Percentiles rank a stretch among this genome's conserved stretches.
Evolutionary conservation across 495 filamentous ascomycete genomes (phyloP).

Genomic region (Talaromyces trachyspermus): DNA sequence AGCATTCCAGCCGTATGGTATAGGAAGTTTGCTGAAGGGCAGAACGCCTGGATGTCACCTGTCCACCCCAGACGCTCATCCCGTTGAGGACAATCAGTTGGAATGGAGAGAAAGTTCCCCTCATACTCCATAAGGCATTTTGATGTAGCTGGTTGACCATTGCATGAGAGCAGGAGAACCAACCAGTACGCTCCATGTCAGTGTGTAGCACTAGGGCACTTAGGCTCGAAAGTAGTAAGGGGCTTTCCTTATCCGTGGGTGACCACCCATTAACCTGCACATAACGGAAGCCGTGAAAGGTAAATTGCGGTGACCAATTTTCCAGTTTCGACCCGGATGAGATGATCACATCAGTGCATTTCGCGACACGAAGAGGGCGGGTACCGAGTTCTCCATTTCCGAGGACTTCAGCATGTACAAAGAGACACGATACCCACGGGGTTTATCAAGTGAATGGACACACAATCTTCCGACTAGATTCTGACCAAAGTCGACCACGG

Average conservation of each 20-base stretch:
- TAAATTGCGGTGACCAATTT: slow-evolving; percentile 30
- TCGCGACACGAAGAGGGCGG: slow-evolving; percentile 36
- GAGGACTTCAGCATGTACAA: slow-evolving; percentile 43
- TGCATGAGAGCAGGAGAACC: slow-evolving; percentile 38
- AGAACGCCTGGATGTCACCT: slow-evolving; percentile 44
- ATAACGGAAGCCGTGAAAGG: slow-evolving; percentile 51
- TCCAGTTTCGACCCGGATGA: slow-evolving; percentile 10
- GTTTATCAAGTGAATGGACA: slow-evolving; percentile 22
- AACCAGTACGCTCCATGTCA: slow-evolving; percentile 41
- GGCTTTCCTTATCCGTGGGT: slow-evolving; percentile 13
- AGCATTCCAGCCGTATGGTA: slow-evolving; percentile 43
- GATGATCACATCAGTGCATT: slow-evolving; percentile 30
- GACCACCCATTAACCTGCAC: slow-evolving; percentile 44
- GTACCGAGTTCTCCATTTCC: slow-evolving; percentile 41
- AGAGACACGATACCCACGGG: slow-evolving; percentile 25
- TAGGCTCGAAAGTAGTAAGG: too few relatives aligned
- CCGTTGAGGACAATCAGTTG: slow-evolving; percentile 49
- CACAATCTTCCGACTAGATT: slow-evolving; percentile 40
- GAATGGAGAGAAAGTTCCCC: slow-evolving; percentile 47
- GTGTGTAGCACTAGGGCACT: slow-evolving; percentile 42
- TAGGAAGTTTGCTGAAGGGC: slow-evolving; percentile 40
- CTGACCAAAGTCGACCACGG: slow-evolving; percentile 45
- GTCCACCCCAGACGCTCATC: slow-evolving; percentile 53
- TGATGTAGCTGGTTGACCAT: slow-evolving; percentile 42
- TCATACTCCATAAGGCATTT: slow-evolving; percentile 47